Evolutionary conservation across 164 flowering plant species (phyloP).

Genomic region (Chloranthus sessilifolius): DNA sequence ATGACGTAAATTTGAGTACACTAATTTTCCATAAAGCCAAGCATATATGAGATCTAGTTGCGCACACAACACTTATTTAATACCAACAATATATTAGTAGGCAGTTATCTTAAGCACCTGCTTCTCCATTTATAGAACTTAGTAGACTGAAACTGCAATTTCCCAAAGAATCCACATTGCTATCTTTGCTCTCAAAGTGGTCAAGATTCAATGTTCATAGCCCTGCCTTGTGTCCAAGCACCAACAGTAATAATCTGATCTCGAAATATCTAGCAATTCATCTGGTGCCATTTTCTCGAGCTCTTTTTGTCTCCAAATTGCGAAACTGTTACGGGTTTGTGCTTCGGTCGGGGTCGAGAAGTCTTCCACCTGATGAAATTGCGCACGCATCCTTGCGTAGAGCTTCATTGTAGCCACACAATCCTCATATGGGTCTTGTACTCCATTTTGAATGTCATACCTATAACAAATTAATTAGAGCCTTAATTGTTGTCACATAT

Average conservation of each 20-base stretch:
- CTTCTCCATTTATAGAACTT: too few relatives aligned
- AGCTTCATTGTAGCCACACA: constrained; percentile 86
- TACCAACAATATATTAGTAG: too few relatives aligned
- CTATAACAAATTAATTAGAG: too few relatives aligned
- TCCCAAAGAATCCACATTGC: too few relatives aligned
- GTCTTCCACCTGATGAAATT: constrained; percentile 46
- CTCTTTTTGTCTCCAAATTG: constrained; percentile 63
- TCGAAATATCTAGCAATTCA: constrained; percentile 62
- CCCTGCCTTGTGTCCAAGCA: constrained; percentile 55
- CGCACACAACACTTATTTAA: too few relatives aligned
- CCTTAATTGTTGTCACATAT: not conserved
- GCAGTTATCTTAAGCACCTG: too few relatives aligned
- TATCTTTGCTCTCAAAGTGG: not conserved
- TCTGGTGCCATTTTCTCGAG: constrained; percentile 78
- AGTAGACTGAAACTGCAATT: too few relatives aligned
- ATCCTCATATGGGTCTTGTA: constrained; percentile 89
- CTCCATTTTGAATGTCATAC: constrained; percentile 74
- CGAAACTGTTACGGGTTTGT: constrained; percentile 55
- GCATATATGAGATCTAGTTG: too few relatives aligned
- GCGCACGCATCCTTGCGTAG: constrained; percentile 71
- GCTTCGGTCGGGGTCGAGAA: constrained; percentile 54
- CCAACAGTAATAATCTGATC: constrained; percentile 88
- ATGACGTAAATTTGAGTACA: too few relatives aligned
- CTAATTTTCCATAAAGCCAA: too few relatives aligned
- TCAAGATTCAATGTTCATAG: not conserved